Base-by-base conservation (phyloP, 495 filamentous ascomycete species). In the Hyaloscypha hepaticicola region DNA sequence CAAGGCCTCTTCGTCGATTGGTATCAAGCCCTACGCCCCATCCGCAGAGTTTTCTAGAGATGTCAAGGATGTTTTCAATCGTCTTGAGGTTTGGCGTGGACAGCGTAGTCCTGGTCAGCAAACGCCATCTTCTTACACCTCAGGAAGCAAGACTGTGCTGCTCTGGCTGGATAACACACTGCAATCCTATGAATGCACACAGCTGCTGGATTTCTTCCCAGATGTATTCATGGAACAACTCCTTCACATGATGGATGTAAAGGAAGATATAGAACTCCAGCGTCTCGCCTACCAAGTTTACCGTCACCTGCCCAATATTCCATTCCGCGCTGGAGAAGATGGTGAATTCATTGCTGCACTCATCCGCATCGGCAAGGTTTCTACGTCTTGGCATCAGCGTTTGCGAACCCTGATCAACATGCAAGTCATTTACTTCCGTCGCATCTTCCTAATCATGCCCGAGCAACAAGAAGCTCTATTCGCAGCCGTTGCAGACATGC, bases 191-290 rank as follows among this genome's bases (percentile, higher is more conserved):
- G 96, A 99, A 73, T 99, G 95, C 77, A 96, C 87, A 0, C 89
- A 94, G 69, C 85, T 98, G 12, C 85, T 95, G 9, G 84, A 89
- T 2, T 98, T 96, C 85, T 97, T 98, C 80, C 90, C 92, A 1
- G 83, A 91, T 57, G 81, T 90, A 8, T 93, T 98, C 68, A 92
- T 96, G 66, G 90, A 91, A 48, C 88, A 96, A 74, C 85, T 98
- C 55, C 78, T 99, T 52, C 93, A 98, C 77, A 99, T 99, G 95
- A 99, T 99, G 95, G 95, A 99, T 74, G 90, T 99, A 67, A 97
- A 97, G 75, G 95, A 99, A 76, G 95, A 99, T 72, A 93, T 91
- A 5, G 95, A 99, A 74, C 85, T 99, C 11, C 94, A 96, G 80
- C 88, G 89, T 11, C 83, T 97, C 25, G 93, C 95, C 14, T 99